These are phyloP conservation scores for Catunica adiposa DNA, from an alignment of 2,329 filamentous ascomycete genomes.

Conservation along the genomic window DNA sequence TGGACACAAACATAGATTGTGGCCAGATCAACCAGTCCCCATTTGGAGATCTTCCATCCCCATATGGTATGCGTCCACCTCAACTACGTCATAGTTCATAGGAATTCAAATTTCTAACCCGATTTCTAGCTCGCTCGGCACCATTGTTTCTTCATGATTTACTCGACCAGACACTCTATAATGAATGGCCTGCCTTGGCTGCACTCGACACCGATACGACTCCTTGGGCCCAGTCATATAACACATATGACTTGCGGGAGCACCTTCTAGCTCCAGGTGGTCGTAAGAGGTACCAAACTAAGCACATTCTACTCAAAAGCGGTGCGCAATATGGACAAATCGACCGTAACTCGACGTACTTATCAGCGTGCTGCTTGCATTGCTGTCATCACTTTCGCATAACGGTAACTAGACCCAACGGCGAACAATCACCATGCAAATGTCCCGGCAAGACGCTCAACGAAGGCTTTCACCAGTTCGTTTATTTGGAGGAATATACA, in stretches of 20 bases:
- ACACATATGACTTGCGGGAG: background rate
- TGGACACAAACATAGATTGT: conserved; percentile 7
- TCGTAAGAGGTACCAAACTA: conserved; percentile 10
- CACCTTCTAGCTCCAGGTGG: conserved; percentile 10
- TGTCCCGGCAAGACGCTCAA: conserved; percentile 8
- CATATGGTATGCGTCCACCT: conserved; percentile 12
- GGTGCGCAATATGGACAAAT: conserved; percentile 11
- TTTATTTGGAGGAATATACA: conserved; percentile 10
- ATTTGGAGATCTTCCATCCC: conserved; percentile 11
- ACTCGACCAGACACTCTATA: conserved; percentile 14
- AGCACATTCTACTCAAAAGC: conserved; percentile 12
- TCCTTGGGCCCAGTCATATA: conserved; percentile 9
- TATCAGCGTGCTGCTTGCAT: conserved; percentile 13
- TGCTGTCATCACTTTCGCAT: conserved; percentile 14
- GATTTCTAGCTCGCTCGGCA: conserved; percentile 13
- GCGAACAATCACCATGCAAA: conserved; percentile 13
- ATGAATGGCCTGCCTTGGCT: conserved; percentile 15
- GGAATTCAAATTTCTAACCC: background rate
- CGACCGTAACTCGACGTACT: conserved; percentile 1
- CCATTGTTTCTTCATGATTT: conserved; percentile 16
- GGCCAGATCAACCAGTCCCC: conserved; percentile 9
- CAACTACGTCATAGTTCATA: background rate
- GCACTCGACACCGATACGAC: conserved; percentile 7
- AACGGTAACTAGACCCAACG: conserved; percentile 3
- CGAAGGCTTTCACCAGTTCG: conserved; percentile 14